These are phyloP conservation scores for Ogataea polymorpha DNA, from an alignment of 805 yeast genomes.

Conservation along the genomic window DNA sequence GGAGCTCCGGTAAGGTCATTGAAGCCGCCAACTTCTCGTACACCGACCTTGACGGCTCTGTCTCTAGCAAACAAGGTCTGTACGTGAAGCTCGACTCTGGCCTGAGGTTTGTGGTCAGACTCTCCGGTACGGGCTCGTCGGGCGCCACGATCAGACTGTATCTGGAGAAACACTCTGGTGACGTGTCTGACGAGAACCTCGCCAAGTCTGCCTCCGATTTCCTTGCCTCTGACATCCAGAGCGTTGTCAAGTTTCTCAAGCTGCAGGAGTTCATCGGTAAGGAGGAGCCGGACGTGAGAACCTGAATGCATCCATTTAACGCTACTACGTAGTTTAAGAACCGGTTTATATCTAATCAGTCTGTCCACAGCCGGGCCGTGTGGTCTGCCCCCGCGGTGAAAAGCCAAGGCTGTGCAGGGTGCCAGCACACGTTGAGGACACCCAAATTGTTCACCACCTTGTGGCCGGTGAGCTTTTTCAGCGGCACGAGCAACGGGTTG, in stretches of 20 bases:
- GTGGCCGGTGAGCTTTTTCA: constrained; percentile 92
- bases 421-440: constrained; percentile 87
- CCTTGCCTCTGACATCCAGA: constrained; percentile 57
- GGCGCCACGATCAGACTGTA: constrained; percentile 96
- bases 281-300: constrained; percentile 84
- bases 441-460: constrained; percentile 77
- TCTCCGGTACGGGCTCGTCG: constrained; percentile 96
- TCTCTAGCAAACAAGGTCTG: constrained; percentile 84
- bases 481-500: constrained; percentile 92
- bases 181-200: constrained; percentile 44
- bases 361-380: constrained; percentile 94
- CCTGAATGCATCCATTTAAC: constrained; percentile 37
- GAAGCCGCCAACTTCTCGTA: constrained; percentile 89
- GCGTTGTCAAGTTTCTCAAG: constrained; percentile 64
- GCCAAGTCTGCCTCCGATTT: constrained; percentile 59
- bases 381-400: constrained; percentile 97
- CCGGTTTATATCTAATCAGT: constrained; percentile 36
- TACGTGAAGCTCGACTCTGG: constrained; percentile 80
- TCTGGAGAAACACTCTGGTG: constrained; percentile 76
- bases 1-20: constrained; percentile 48
- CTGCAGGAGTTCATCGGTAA: constrained; percentile 75
- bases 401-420: constrained; percentile 97
- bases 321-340: neutral
- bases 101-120: constrained; percentile 79
- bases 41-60: constrained; percentile 92